Conservation (phyloP, 768 basidiomycete species). For the Boletus subparvulus region DNA sequence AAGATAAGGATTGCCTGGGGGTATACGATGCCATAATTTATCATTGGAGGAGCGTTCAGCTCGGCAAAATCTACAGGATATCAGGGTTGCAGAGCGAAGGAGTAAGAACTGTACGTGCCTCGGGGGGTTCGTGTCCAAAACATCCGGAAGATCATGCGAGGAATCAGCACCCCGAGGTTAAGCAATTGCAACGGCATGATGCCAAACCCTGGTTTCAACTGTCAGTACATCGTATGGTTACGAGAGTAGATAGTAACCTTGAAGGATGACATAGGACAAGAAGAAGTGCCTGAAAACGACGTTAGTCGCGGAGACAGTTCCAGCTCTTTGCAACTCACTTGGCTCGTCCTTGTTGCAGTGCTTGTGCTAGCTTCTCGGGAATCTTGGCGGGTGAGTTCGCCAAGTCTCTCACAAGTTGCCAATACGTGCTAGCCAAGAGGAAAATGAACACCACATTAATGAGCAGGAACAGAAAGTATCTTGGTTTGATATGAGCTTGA, state of each 20-base stretch:
- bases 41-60: conserved; percentile 95
- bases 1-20: conserved; percentile 97
- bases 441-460: conserved; percentile 95
- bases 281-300: conserved; percentile 64
- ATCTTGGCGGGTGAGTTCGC: conserved; percentile 93
- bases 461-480: conserved; percentile 92
- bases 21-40: conserved; percentile 96
- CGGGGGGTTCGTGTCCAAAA: conserved; percentile 88
- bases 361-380: conserved; percentile 86
- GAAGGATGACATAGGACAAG: conserved; percentile 79
- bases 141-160: conserved; percentile 67
- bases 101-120: conserved; percentile 46
- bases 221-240: conserved; percentile 3
- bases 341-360: conserved; percentile 75
- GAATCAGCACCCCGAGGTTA: conserved; percentile 86
- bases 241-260: conserved; percentile 46
- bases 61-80: conserved; percentile 81
- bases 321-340: conserved; percentile 40
- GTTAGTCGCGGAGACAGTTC: conserved; percentile 11
- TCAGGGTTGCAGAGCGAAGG: neutral
- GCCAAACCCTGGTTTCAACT: conserved; percentile 59
- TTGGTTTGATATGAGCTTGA: conserved; percentile 33
- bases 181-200: conserved; percentile 96
- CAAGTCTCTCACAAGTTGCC: conserved; percentile 86
- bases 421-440: conserved; percentile 87